Conservation (phyloP, 768 basidiomycete species). For the Boletus reticuloceps region DNA sequence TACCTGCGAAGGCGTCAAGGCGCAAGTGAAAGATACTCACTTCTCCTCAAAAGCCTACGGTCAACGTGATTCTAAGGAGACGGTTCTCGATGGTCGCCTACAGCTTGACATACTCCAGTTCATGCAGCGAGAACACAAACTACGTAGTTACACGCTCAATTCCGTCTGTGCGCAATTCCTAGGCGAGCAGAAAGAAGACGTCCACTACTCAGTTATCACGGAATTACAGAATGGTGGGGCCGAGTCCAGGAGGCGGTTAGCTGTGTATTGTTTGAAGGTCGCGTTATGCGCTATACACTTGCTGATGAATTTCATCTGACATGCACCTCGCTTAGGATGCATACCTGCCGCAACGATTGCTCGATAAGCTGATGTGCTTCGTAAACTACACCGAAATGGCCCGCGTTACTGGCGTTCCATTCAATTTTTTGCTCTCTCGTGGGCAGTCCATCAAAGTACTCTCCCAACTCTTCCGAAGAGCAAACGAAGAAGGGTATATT, state of each 20-base stretch:
- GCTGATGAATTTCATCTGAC: constrained; percentile 1
- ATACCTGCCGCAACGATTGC: constrained; percentile 91
- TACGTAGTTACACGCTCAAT: constrained; percentile 96
- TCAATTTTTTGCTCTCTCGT: constrained; percentile 90
- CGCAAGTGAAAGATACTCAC: constrained; percentile 88
- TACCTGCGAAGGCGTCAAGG: constrained; percentile 54
- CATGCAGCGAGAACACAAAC: constrained; percentile 98
- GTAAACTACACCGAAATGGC: constrained; percentile 99
- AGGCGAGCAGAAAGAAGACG: constrained; percentile 99
- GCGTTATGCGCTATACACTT: not conserved
- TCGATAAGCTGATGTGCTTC: constrained; percentile 99
- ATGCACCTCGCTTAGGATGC: constrained; percentile 65
- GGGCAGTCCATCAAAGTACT: constrained; percentile 99
- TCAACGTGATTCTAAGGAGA: constrained; percentile 94
- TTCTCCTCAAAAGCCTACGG: constrained; percentile 99
- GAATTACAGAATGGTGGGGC: constrained; percentile 96
- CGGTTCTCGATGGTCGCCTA: constrained; percentile 83
- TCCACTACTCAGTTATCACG: constrained; percentile 97
- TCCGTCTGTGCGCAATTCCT: constrained; percentile 97
- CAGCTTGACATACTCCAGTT: constrained; percentile 96
- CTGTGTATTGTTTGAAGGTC: constrained; percentile 98
- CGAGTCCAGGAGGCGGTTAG: constrained; percentile 87
- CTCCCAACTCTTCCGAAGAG: constrained; percentile 92
- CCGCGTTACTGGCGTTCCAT: constrained; percentile 99
- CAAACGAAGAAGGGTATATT: constrained; percentile 87